Evolutionary conservation across 2,329 filamentous ascomycete species (phyloP), one percentile per base, ranked within the genome.

Genomic region (Aspergillus tanneri): DNA sequence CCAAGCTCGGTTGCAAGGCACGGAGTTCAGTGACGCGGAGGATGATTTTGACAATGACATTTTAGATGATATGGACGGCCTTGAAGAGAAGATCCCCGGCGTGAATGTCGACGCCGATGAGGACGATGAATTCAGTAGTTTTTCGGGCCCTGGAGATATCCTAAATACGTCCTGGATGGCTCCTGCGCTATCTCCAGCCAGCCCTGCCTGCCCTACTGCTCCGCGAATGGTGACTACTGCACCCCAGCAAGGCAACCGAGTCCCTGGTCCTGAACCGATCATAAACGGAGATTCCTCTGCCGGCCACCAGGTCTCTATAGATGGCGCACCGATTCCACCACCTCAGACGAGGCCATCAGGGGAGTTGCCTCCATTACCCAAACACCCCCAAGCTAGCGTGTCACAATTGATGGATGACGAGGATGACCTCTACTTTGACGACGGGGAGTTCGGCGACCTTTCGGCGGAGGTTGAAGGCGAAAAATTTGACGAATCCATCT

Each of bases 71-170:
- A 60, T 72, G 27, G 71, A 75, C 46, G 71, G 66, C 30, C 56
- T 76, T 9, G 74, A 77, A 59, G 74, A 77, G 51, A 67, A 63
- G 46, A 77, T 77, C 39, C 74, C 74, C 2, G 74, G 74, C 1
- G 67, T 77, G 23, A 77, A 77, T 58, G 68, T 68, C 10, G 74
- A 77, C 58, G 69, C 68, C 6, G 72, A 74, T 32, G 69, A 69
- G 18, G 66, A 66, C 18, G 65, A 71, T 24, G 68, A 70, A 10
- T 69, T 66, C 27, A 55, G 54, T 14, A 55, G 54, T 22, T 64
- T 65, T 25, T 59, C 65, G 24, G 52, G 56, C 39, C 49, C 61
- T 14, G 57, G 57, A 25, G 43, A 60, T 32, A 50, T 59, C 32
- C 41, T 58, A 25, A 55, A 61, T n/a, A 62, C 60, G 34, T 65